Base-by-base conservation (phyloP, 2,329 filamentous ascomycete genomes). In the Fusarium sambucinum region DNA sequence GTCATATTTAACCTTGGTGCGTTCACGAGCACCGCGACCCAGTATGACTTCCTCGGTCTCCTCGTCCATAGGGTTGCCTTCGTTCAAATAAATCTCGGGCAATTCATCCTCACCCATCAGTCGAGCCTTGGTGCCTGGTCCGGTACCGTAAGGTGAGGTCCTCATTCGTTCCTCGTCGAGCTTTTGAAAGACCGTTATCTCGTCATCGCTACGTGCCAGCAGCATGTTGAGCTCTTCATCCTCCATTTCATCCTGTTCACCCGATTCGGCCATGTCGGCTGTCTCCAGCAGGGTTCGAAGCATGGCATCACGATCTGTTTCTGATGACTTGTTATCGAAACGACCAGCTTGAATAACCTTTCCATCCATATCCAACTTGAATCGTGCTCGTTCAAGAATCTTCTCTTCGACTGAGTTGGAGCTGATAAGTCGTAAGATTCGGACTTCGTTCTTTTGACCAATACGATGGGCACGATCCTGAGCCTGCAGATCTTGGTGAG, bases 401-500 rank as follows among this genome's bases (percentile, higher is more conserved):
- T 98, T 97, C 81, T 99, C 96, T 80, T 99, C 96, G 4, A 99
- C 94, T 0, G 96, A 98, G 75, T 97, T 97, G 12, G 94, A 96
- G 70, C 92, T 97, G 79, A 99, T 98, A 44, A 99, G 86, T 80
- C 96, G 91, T 63, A 99, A 83, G 78, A 99, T 99, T 74, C 96
- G 92, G 58, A 99, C 96, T 80, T 99, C 96, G 74, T 99, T 99
- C 89, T 99, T 99, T 80, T 99, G 96, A 66, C 96, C 96, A 72
- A 99, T 99, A 91, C 96, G 95, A 89, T 99, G 96, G 46, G 96
- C 96, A 90, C 96, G 96, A 91, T 99, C 96, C 78, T 99, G 96
- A 16, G 96, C 96, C 80, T 99, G 96, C 80, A 99, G 84, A 92
- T 99, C 96, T 80, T 99, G 96, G 78, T 98, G 95, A 77, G 96